phyloP scores from a whole-genome alignment of 1,284 basidiomycete genomes.

The Microbotryomycetes sp. region DNA sequence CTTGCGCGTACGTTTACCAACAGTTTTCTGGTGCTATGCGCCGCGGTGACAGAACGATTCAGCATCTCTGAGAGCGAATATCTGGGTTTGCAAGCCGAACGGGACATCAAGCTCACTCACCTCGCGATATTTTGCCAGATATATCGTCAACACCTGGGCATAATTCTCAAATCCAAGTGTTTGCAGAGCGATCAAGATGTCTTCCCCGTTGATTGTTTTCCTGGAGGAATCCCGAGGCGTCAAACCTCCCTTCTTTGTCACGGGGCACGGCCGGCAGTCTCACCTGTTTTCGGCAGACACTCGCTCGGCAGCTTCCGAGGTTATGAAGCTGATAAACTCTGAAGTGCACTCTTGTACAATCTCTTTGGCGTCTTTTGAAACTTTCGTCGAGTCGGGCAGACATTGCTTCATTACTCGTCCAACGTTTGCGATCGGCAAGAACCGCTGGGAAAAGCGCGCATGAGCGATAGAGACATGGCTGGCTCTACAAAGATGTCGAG shows the following conservation, averaged over 20 bases:
- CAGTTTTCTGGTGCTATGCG: slow-evolving; percentile 18
- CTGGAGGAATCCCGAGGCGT: slow-evolving; percentile 41
- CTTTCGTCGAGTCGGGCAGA: slow-evolving; percentile 32
- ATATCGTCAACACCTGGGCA: slow-evolving; percentile 74
- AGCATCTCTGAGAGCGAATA: background rate
- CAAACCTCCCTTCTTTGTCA: too few species aligned
- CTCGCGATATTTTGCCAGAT: slow-evolving; percentile 78
- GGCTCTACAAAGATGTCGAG: background rate
- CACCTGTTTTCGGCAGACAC: slow-evolving; percentile 41
- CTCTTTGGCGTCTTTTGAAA: slow-evolving; percentile 40
- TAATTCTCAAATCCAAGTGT: slow-evolving; percentile 94
- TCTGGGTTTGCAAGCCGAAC: too few species aligned
- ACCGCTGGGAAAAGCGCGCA: slow-evolving; percentile 18
- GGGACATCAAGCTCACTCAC: too few species aligned
- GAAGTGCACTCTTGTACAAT: slow-evolving; percentile 43
- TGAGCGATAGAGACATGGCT: background rate
- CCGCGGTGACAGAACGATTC: too few species aligned
- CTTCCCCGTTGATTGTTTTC: slow-evolving; percentile 75
- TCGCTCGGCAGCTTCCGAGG: slow-evolving; percentile 42
- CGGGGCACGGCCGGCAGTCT: too few species aligned
- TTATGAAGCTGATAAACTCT: slow-evolving; percentile 44
- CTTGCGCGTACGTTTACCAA: slow-evolving; percentile 24
- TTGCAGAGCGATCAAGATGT: slow-evolving; percentile 75
- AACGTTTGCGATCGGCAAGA: slow-evolving; percentile 36
- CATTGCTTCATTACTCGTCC: slow-evolving; percentile 35